phyloP scores from a whole-genome alignment of 805 yeast genomes.

The Saturnispora ahearnii region DNA sequence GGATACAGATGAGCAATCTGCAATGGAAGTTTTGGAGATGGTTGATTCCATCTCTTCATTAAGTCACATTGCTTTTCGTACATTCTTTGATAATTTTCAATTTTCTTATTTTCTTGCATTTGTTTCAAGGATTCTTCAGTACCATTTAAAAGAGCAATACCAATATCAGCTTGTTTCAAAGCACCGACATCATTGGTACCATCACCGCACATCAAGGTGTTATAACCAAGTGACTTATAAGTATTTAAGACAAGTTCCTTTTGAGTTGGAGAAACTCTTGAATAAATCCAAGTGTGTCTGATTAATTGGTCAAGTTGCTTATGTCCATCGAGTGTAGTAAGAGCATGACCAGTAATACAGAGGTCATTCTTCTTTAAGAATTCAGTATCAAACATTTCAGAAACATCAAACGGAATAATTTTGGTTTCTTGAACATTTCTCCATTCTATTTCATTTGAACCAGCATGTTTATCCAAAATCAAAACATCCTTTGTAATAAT shows the following conservation, averaged over 20 bases:
- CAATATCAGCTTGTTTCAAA: constrained; percentile 94
- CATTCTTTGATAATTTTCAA: constrained; percentile 52
- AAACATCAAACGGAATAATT: constrained; percentile 56
- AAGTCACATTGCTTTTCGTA: constrained; percentile 80
- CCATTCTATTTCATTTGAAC: constrained; percentile 61
- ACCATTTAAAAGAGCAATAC: constrained; percentile 96
- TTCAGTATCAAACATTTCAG: constrained; percentile 44
- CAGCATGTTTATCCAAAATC: constrained; percentile 65
- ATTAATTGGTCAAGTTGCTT: constrained; percentile 63
- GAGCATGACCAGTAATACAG: constrained; percentile 90
- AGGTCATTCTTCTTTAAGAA: constrained; percentile 66
- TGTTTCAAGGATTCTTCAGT: constrained; percentile 90
- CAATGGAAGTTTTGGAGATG: constrained; percentile 75
- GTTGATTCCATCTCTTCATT: constrained; percentile 73
- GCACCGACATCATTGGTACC: constrained; percentile 99
- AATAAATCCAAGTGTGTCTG: constrained; percentile 92
- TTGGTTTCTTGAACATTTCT: constrained; percentile 73
- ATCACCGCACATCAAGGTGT: constrained; percentile 98
- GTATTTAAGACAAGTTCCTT: constrained; percentile 84
- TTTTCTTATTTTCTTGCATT: constrained; percentile 69
- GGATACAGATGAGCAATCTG: constrained; percentile 93
- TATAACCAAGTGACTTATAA: constrained; percentile 80
- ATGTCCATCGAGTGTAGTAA: constrained; percentile 56
- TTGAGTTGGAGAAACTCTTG: constrained; percentile 94
- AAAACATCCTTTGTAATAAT: constrained; percentile 78